These are phyloP conservation scores for Arthromyces matolae DNA, from an alignment of 768 basidiomycete species.

Conservation along the genomic window DNA sequence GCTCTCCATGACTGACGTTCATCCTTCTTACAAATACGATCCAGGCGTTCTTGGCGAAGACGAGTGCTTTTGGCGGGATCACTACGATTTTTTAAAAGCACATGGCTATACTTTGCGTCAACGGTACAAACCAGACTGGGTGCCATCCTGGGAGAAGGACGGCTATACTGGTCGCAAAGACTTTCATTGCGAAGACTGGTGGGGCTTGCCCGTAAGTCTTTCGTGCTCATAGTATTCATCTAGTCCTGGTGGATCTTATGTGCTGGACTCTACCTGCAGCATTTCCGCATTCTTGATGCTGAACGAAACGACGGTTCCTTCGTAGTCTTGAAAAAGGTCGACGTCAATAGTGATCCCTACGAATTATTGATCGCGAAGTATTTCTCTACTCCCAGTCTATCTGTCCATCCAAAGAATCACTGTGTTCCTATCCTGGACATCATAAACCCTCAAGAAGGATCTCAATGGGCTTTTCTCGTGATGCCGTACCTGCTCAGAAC, in stretches of 20 bases:
- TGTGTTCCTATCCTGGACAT: conserved; percentile 27
- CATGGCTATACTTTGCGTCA: not conserved
- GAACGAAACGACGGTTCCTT: not conserved
- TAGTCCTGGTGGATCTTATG: not conserved
- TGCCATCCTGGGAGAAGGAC: not conserved
- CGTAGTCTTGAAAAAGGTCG: not conserved
- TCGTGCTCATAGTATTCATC: not conserved
- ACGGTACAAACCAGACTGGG: conserved; percentile 1
- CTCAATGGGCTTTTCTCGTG: not conserved
- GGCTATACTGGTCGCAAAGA: not conserved
- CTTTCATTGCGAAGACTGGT: not conserved
- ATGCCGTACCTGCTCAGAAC: not conserved
- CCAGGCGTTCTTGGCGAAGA: not conserved
- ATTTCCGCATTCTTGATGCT: not conserved
- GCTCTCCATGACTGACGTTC: no score
- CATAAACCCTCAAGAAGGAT: conserved; percentile 17
- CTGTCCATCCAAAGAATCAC: conserved; percentile 26
- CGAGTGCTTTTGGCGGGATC: conserved; percentile 1
- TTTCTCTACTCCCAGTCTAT: not conserved
- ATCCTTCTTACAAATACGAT: not conserved
- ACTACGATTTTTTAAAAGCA: not conserved
- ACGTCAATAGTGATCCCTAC: not conserved
- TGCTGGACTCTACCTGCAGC: not conserved
- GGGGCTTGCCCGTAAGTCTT: not conserved
- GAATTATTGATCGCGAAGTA: not conserved